phyloP scores from a whole-genome alignment of 352 stramenopile species.

The Pythium insidiosum region DNA sequence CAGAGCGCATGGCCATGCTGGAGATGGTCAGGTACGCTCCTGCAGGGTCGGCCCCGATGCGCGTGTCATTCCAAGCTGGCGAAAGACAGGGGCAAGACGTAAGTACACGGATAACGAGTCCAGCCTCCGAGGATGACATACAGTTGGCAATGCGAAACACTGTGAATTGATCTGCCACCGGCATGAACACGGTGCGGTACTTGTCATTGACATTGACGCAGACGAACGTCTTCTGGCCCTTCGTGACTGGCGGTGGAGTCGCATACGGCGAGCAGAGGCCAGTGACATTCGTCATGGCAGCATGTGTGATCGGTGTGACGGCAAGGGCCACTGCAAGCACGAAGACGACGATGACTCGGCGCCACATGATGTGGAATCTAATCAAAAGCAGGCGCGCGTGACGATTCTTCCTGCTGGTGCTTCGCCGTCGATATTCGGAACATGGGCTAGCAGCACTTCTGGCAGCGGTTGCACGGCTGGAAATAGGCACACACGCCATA shows the following conservation, averaged over 20 bases:
- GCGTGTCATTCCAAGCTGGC: conserved; percentile 63
- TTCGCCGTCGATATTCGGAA: too few relatives aligned
- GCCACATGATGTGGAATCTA: too few relatives aligned
- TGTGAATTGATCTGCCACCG: conserved; percentile 67
- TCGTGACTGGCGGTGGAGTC: conserved; percentile 35
- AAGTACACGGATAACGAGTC: neutral
- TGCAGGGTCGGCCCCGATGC: conserved; percentile 34
- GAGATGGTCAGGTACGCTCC: conserved; percentile 62
- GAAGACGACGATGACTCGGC: too few relatives aligned
- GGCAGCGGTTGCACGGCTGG: too few relatives aligned
- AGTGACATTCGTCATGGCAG: conserved; percentile 37
- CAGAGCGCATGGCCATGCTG: conserved; percentile 48
- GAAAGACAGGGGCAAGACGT: conserved; percentile 1
- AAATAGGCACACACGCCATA: too few relatives aligned
- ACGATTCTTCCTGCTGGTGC: too few relatives aligned
- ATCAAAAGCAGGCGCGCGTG: too few relatives aligned
- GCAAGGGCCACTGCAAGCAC: neutral
- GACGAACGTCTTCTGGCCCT: conserved; percentile 56
- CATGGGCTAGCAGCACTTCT: too few relatives aligned
- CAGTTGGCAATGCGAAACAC: conserved; percentile 66
- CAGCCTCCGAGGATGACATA: conserved; percentile 22
- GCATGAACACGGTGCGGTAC: conserved; percentile 70
- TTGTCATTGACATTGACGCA: conserved; percentile 76
- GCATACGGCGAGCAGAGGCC: conserved; percentile 52
- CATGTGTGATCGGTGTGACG: conserved; percentile 1